These are phyloP conservation scores for Suhomyces choctaworum DNA, from an alignment of 1,139 yeast genomes.

Conservation along the genomic window DNA sequence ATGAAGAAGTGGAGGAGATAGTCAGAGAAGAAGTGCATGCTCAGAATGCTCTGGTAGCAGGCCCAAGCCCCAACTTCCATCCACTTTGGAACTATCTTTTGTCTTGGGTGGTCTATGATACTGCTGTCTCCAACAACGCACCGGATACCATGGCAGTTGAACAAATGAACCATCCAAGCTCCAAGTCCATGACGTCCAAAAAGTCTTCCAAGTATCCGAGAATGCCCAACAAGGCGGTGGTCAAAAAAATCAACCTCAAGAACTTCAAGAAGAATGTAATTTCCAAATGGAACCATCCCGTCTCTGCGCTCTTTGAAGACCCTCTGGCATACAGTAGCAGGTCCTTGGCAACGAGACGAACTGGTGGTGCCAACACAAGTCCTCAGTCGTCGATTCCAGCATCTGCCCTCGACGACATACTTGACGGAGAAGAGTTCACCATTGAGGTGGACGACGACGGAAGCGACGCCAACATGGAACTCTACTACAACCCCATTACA, in stretches of 20 bases:
- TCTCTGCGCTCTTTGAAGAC: constrained; percentile 22
- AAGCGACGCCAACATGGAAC: constrained; percentile 26
- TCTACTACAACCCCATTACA: constrained; percentile 36
- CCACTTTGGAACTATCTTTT: constrained; percentile 42
- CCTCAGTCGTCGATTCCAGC: constrained; percentile 3
- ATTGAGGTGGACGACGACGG: constrained; percentile 37
- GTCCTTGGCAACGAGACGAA: constrained; percentile 4
- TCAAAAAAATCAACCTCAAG: constrained; percentile 14
- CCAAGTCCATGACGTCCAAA: constrained; percentile 3
- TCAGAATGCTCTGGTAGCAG: neutral
- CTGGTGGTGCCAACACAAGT: neutral
- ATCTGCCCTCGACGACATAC: constrained; percentile 5
- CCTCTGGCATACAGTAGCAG: neutral
- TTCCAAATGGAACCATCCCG: constrained; percentile 40
- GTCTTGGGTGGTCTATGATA: constrained; percentile 38
- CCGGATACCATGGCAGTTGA: constrained; percentile 10
- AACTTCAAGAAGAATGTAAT: constrained; percentile 25
- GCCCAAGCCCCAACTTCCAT: constrained; percentile 25
- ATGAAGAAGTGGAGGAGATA: constrained; percentile 3
- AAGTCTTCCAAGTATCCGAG: constrained; percentile 1
- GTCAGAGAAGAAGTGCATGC: neutral
- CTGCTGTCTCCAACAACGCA: constrained; percentile 6
- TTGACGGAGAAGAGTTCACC: constrained; percentile 25
- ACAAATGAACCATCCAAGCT: constrained; percentile 8
- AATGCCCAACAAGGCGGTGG: constrained; percentile 7